phyloP scores from a whole-genome alignment of 2,329 filamentous ascomycete genomes.

The Calonectria multiphialidica region DNA sequence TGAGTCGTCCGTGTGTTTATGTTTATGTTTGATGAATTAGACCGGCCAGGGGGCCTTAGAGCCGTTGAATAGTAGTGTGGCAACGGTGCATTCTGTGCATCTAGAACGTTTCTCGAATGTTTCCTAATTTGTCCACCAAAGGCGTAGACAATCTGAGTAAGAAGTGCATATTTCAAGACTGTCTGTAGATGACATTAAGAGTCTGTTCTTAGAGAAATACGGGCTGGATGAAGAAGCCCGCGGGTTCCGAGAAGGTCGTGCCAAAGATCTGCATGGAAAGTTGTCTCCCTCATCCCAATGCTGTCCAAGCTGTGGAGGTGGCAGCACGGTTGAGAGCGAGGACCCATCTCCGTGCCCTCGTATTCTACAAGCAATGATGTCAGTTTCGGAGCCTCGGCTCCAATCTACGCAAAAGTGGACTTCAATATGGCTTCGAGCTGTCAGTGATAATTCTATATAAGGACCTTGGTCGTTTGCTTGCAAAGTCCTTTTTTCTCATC shows the following conservation, averaged over 20 bases:
- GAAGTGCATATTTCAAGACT: not conserved
- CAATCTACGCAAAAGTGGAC: not conserved
- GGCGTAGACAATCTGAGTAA: not conserved
- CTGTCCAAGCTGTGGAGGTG: not conserved
- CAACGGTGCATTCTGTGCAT: not conserved
- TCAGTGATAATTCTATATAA: not conserved
- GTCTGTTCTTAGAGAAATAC: not conserved
- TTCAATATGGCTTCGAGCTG: not conserved
- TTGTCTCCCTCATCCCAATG: not conserved
- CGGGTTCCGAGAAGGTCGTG: not conserved
- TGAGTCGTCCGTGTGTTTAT: not conserved
- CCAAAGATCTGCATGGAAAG: not conserved
- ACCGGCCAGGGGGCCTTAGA: not conserved
- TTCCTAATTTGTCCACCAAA: not conserved
- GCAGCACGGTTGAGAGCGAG: not conserved
- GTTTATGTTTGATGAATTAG: not conserved
- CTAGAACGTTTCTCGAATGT: not conserved
- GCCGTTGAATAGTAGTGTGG: not conserved
- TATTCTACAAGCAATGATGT: not conserved
- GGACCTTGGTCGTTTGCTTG: not conserved
- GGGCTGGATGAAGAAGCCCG: not conserved
- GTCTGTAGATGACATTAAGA: not conserved
- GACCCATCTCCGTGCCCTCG: not conserved
- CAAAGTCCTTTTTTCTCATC: not conserved
- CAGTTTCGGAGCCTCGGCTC: not conserved